phyloP scores from a whole-genome alignment of 768 basidiomycete genomes.

The Russula abietina region DNA sequence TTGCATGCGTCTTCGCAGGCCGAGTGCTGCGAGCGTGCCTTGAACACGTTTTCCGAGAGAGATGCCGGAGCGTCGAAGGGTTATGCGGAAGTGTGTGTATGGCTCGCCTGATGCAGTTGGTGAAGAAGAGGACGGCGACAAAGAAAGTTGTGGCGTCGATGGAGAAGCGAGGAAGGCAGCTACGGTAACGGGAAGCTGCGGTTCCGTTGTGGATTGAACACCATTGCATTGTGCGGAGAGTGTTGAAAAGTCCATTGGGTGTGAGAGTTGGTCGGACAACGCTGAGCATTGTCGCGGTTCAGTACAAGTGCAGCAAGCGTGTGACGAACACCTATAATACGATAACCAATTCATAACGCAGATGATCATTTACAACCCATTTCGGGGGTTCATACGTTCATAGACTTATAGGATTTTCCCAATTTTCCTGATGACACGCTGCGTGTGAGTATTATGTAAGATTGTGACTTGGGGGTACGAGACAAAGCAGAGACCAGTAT shows the following conservation, averaged over 20 bases:
- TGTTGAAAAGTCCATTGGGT: neutral
- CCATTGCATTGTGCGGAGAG: neutral
- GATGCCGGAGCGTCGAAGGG: slow-evolving; percentile 81
- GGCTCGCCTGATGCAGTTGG: slow-evolving; percentile 25
- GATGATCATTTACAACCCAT: no score
- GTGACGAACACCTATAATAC: no score
- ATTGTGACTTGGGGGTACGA: no score
- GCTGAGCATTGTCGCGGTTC: neutral
- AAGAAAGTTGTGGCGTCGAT: slow-evolving; percentile 3
- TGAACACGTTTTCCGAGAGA: slow-evolving; percentile 67
- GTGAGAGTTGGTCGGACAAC: neutral
- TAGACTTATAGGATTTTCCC: no score
- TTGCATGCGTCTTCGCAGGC: slow-evolving; percentile 75
- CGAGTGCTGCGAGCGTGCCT: slow-evolving; percentile 74
- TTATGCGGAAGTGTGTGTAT: slow-evolving; percentile 82
- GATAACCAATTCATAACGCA: no score
- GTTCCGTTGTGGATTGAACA: slow-evolving; percentile 11
- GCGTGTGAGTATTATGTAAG: no score
- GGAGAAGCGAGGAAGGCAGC: slow-evolving; percentile 7
- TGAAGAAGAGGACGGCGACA: neutral
- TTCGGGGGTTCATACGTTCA: no score
- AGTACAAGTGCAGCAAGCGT: no score
- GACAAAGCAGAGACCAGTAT: no score
- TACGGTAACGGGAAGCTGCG: slow-evolving; percentile 17
- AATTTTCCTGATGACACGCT: no score